phyloP scores from a whole-genome alignment of 441 rosid genomes.

The Lepidium campestre region DNA sequence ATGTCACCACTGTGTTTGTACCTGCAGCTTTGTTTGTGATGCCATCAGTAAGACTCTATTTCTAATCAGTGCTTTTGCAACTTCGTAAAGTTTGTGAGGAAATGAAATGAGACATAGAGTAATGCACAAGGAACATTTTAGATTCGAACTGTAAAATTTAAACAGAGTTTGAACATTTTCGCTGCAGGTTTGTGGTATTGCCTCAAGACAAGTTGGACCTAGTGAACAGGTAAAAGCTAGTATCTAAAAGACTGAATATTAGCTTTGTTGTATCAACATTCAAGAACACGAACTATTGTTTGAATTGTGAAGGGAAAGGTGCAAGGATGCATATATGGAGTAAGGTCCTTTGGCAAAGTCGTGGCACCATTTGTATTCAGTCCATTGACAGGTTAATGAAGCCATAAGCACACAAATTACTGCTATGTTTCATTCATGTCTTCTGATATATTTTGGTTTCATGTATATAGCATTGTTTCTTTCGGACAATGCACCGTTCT shows the following conservation, averaged over 20 bases:
- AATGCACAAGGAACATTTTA: background rate
- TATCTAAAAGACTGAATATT: background rate
- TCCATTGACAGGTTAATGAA: slow-evolving; percentile 64
- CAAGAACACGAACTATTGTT: background rate
- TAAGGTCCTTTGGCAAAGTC: slow-evolving; percentile 65
- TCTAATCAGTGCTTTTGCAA: background rate
- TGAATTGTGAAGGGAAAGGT: slow-evolving; percentile 61
- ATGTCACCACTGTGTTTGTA: slow-evolving; percentile 36
- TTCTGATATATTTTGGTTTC: background rate
- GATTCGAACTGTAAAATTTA: background rate
- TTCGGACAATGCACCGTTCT: slow-evolving; percentile 66
- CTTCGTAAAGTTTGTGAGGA: background rate
- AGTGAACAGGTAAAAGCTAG: slow-evolving; percentile 56
- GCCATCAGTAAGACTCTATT: slow-evolving; percentile 57
- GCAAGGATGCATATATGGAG: slow-evolving; percentile 87
- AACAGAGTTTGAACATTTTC: background rate
- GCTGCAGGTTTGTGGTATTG: slow-evolving; percentile 69
- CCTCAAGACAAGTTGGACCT: slow-evolving; percentile 73
- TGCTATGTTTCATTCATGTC: background rate
- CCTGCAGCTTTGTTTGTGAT: slow-evolving; percentile 33
- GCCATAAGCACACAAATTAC: background rate
- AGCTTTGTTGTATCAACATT: background rate
- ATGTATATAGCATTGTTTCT: slow-evolving; percentile 61
- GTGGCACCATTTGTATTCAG: slow-evolving; percentile 75
- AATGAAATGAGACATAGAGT: background rate